A percentile compares a stretch with the other conserved stretches of the same genome.
phyloP scores from a whole-genome alignment of 768 basidiomycete genomes.

The Leccinum olivaceopallidum region DNA sequence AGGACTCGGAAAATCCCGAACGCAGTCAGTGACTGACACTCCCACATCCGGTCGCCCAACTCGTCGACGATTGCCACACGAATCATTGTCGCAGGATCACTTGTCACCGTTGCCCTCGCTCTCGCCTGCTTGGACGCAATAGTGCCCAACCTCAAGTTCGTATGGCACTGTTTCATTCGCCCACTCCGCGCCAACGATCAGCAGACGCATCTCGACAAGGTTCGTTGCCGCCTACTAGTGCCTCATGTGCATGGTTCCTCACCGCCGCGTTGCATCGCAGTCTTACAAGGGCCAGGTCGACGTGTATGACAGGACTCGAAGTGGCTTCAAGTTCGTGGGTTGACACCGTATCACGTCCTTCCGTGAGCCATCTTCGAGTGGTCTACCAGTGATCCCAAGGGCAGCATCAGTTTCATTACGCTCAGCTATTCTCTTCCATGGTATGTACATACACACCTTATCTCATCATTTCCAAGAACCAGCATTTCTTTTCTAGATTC shows the following conservation, averaged over 20 bases:
- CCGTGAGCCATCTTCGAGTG: slow-evolving; percentile 64
- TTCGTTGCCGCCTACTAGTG: slow-evolving; percentile 7
- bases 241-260: not conserved
- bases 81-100: slow-evolving; percentile 13
- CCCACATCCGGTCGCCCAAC: no score
- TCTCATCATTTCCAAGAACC: not conserved
- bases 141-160: slow-evolving; percentile 44
- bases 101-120: slow-evolving; percentile 22
- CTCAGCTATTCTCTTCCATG: slow-evolving; percentile 63
- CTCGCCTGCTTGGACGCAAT: slow-evolving; percentile 24
- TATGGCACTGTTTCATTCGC: slow-evolving; percentile 51
- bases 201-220: slow-evolving; percentile 46
- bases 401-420: slow-evolving; percentile 54
- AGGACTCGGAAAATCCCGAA: no score
- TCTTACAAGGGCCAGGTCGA: slow-evolving; percentile 71
- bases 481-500: slow-evolving; percentile 42
- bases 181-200: slow-evolving; percentile 43
- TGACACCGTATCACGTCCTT: slow-evolving; percentile 65
- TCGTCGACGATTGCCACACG: no score
- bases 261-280: slow-evolving; percentile 22
- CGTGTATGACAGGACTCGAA: slow-evolving; percentile 70
- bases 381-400: slow-evolving; percentile 46
- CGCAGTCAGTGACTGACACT: no score
- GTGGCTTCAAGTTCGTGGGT: slow-evolving; percentile 37
- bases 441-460: slow-evolving; percentile 22